Evolutionary conservation across 2,329 filamentous ascomycete genomes (phyloP).

Genomic region (Paramyrothecium roridum): DNA sequence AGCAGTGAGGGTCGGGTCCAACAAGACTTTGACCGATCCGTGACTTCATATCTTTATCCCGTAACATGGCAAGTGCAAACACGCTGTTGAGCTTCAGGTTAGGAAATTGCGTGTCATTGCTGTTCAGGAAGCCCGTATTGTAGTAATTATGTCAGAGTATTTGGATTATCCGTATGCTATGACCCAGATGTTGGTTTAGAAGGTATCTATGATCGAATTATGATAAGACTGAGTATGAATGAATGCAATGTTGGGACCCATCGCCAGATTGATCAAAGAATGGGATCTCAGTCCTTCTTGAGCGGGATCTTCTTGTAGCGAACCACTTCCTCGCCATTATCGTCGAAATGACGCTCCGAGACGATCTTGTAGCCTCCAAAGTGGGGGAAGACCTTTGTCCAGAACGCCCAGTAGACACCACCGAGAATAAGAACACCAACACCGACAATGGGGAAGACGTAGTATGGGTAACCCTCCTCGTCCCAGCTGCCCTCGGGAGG

Average conservation of each 20-base stretch:
- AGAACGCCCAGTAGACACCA: slow-evolving; percentile 48
- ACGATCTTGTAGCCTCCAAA: slow-evolving; percentile 48
- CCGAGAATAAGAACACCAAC: slow-evolving; percentile 49
- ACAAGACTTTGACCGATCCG: too few relatives aligned
- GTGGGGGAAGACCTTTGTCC: slow-evolving; percentile 47
- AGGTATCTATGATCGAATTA: too few relatives aligned
- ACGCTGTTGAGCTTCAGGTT: too few relatives aligned
- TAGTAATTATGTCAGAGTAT: too few relatives aligned
- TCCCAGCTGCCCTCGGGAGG: slow-evolving; percentile 46
- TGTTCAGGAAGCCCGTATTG: too few relatives aligned
- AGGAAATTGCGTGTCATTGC: too few relatives aligned
- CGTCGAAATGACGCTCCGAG: slow-evolving; percentile 37
- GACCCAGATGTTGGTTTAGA: too few relatives aligned
- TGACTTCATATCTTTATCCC: too few relatives aligned
- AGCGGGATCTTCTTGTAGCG: slow-evolving; percentile 33
- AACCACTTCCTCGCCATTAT: slow-evolving; percentile 35
- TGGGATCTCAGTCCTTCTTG: slow-evolving; percentile 10
- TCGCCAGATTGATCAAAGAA: background rate
- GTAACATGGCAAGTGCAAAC: too few relatives aligned
- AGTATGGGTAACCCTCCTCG: slow-evolving; percentile 51
- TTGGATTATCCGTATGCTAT: too few relatives aligned
- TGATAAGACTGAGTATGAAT: background rate
- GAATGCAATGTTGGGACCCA: background rate
- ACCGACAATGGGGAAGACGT: slow-evolving; percentile 53
- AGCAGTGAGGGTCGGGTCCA: too few relatives aligned